A percentile compares a stretch with the other conserved stretches of the same genome.
These are phyloP conservation scores for Lachnellula subtilissima DNA, from an alignment of 2,329 filamentous ascomycete genomes.

Conservation along the genomic window DNA sequence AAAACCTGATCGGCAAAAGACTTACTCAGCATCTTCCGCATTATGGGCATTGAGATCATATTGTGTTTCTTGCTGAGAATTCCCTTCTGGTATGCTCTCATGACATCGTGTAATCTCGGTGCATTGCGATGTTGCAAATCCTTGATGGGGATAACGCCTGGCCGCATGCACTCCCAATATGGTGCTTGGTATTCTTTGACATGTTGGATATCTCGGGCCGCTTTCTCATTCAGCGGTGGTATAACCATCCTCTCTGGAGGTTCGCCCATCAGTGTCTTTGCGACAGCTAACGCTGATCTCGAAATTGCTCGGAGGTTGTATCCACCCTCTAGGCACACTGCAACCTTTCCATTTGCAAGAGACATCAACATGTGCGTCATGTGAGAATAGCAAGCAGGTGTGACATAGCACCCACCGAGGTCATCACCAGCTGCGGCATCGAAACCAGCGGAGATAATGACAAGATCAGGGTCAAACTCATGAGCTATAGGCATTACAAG, in stretches of 20 bases:
- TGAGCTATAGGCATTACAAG: constrained; percentile 94
- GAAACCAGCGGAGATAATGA: constrained; percentile 93
- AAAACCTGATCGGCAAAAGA: constrained; percentile 84
- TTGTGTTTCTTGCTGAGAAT: constrained; percentile 65
- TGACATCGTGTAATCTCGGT: constrained; percentile 70
- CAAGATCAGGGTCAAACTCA: constrained; percentile 90
- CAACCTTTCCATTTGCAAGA: constrained; percentile 80
- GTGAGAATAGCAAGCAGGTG: constrained; percentile 86
- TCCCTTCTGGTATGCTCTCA: constrained; percentile 71
- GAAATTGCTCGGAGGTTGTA: constrained; percentile 95
- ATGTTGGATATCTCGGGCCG: constrained; percentile 50
- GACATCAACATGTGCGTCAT: constrained; percentile 99
- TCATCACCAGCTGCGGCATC: constrained; percentile 93
- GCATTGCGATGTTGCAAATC: constrained; percentile 49
- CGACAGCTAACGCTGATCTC: constrained; percentile 85
- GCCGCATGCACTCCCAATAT: constrained; percentile 87
- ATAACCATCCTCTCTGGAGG: constrained; percentile 63
- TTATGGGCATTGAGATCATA: constrained; percentile 78
- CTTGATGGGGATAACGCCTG: constrained; percentile 53
- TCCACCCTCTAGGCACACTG: constrained; percentile 90
- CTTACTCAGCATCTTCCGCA: constrained; percentile 65
- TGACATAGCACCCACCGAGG: constrained; percentile 87
- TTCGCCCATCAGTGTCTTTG: constrained; percentile 90
- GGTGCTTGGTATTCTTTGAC: constrained; percentile 58
- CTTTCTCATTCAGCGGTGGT: constrained; percentile 53